phyloP scores from a whole-genome alignment of 768 basidiomycete species.

The Trametes villosa region DNA sequence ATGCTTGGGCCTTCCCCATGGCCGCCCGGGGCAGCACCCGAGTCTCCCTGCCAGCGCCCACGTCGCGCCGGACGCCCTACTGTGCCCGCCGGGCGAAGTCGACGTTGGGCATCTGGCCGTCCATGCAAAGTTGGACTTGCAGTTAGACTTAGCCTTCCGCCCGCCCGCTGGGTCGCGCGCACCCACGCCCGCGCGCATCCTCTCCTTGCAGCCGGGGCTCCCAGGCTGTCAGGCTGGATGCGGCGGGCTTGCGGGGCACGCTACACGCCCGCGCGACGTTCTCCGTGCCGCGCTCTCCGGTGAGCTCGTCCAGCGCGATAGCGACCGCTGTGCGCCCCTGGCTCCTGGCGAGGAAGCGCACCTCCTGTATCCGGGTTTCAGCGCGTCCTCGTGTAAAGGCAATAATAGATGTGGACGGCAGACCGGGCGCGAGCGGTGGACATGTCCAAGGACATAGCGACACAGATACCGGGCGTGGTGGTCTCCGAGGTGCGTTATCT shows the following conservation, averaged over 20 bases:
- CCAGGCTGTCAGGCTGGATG: conserved; percentile 25
- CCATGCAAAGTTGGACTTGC: no score
- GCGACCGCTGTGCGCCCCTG: background rate
- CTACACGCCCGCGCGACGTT: conserved; percentile 4
- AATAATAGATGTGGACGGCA: background rate
- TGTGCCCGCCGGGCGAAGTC: background rate
- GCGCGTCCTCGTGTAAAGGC: background rate
- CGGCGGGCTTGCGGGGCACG: conserved; percentile 21
- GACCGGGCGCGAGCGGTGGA: background rate
- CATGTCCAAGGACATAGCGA: no score
- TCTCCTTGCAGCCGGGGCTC: conserved; percentile 10
- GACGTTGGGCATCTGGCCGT: no score
- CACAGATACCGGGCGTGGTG: background rate
- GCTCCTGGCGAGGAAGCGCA: background rate
- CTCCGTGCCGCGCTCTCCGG: conserved; percentile 14
- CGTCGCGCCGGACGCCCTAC: background rate
- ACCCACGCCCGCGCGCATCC: conserved; percentile 9
- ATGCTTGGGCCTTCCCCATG: background rate
- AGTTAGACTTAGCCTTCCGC: conserved; percentile 11
- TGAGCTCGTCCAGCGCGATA: background rate
- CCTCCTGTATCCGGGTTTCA: background rate
- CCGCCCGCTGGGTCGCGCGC: background rate
- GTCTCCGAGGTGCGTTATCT: background rate
- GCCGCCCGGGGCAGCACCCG: background rate
- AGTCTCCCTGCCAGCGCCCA: background rate